phyloP scores from a whole-genome alignment of 108 stramenopile genomes.

The Nitzschia sp. region DNA sequence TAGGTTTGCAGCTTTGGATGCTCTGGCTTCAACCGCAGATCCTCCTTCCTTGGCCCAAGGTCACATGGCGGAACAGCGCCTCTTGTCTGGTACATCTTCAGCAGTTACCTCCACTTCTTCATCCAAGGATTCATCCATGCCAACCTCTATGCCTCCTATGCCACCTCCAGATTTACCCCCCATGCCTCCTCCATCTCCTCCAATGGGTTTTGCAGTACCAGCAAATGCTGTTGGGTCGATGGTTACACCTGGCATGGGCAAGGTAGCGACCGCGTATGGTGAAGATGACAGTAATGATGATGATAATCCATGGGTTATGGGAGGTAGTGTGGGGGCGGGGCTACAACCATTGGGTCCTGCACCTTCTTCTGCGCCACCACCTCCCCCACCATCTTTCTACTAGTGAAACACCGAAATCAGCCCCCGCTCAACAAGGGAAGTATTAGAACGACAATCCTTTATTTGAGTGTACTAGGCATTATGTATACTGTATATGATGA shows the following conservation, averaged over 20 bases:
- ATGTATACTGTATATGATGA: too few relatives aligned
- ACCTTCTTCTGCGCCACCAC: slow-evolving; percentile 30
- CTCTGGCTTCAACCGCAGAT: slow-evolving; percentile 10
- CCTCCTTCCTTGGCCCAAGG: slow-evolving; percentile 6
- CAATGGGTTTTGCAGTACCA: background rate
- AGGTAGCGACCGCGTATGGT: slow-evolving; percentile 28
- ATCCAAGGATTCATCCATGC: slow-evolving; percentile 5
- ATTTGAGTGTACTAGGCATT: too few relatives aligned
- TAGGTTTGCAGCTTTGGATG: slow-evolving; percentile 49
- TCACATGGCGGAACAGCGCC: slow-evolving; percentile 9
- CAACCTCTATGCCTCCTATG: slow-evolving; percentile 2
- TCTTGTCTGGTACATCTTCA: slow-evolving; percentile 10
- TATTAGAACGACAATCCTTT: too few relatives aligned
- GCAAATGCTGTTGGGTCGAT: background rate
- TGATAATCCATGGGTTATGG: slow-evolving; percentile 44
- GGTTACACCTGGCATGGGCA: slow-evolving; percentile 19
- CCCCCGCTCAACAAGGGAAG: too few relatives aligned
- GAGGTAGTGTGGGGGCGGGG: slow-evolving; percentile 30
- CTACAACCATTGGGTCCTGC: slow-evolving; percentile 17
- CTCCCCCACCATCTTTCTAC: slow-evolving; percentile 21
- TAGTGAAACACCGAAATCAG: too few relatives aligned
- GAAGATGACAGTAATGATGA: background rate
- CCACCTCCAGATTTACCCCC: background rate
- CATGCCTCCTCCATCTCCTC: slow-evolving; percentile 12
- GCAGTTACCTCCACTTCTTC: background rate